A percentile compares a stretch with the other conserved stretches of the same genome.
phyloP scores from a whole-genome alignment of 148 eudicot species.

The Talinum fruticosum region DNA sequence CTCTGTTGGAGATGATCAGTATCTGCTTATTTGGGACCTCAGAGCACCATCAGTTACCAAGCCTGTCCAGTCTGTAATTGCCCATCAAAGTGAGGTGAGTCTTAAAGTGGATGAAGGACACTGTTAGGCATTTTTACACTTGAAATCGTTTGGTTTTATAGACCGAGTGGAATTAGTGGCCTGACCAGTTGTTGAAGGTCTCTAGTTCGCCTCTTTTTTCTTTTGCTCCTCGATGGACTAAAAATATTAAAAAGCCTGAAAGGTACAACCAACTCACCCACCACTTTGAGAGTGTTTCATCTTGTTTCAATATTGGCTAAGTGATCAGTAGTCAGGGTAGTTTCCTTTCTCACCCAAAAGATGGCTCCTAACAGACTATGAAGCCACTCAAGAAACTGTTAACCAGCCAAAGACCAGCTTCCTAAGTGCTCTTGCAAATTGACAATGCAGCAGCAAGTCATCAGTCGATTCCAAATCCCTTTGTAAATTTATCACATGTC shows the following conservation, averaged over 20 bases:
- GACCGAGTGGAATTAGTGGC: not conserved
- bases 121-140: not conserved
- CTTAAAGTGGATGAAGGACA: not conserved
- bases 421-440: no score
- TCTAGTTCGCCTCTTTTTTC: not conserved
- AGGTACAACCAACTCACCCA: not conserved
- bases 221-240: not conserved
- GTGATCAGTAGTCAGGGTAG: not conserved
- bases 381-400: no score
- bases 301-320: not conserved
- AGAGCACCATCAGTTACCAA: slow-evolving; percentile 63
- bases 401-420: no score
- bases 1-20: slow-evolving; percentile 73
- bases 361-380: no score
- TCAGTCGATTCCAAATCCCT: no score
- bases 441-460: no score
- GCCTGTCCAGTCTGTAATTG: slow-evolving; percentile 79
- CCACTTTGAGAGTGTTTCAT: not conserved
- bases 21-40: slow-evolving; percentile 78
- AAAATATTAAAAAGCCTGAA: not conserved
- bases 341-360: not conserved
- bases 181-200: not conserved
- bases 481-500: no score
- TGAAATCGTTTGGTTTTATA: not conserved
- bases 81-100: slow-evolving; percentile 83